These are phyloP conservation scores for Boechera stricta DNA, from an alignment of 345 rosid genomes.

Conservation along the genomic window DNA sequence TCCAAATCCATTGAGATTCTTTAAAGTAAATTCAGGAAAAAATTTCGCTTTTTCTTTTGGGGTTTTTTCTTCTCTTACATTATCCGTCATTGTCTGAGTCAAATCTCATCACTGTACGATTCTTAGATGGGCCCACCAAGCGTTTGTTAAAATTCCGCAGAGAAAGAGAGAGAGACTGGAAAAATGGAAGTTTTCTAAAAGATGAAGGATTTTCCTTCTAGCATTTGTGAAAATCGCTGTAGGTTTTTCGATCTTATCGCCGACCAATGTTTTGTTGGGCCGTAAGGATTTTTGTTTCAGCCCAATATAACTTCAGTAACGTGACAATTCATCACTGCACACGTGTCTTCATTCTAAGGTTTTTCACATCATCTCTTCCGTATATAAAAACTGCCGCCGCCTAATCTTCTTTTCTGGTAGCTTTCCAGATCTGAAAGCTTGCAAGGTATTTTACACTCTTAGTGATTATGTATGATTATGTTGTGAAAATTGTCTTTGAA, in stretches of 20 bases:
- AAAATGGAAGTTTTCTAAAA: background rate
- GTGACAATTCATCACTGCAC: background rate
- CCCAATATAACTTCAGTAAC: background rate
- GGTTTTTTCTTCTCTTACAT: conserved; percentile 16
- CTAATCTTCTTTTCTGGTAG: too few relatives aligned
- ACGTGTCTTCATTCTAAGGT: background rate
- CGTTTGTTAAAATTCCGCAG: conserved; percentile 38
- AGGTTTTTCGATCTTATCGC: too few relatives aligned
- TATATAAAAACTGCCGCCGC: background rate
- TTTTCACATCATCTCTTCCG: background rate
- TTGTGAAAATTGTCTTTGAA: too few relatives aligned
- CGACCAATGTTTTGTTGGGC: background rate
- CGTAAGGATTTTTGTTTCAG: background rate
- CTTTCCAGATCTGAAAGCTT: background rate
- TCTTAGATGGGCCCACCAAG: conserved; percentile 25
- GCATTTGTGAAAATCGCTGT: conserved; percentile 74
- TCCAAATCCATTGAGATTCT: conserved; percentile 13
- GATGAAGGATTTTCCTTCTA: conserved; percentile 97
- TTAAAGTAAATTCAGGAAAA: conserved; percentile 34
- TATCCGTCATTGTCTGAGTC: conserved; percentile 18
- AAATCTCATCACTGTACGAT: background rate
- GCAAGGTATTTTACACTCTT: background rate
- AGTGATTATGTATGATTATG: too few relatives aligned
- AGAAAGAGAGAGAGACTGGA: background rate
- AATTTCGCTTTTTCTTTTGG: background rate